phyloP scores from a whole-genome alignment of 345 rosid genomes.

The Barbarea vulgaris region DNA sequence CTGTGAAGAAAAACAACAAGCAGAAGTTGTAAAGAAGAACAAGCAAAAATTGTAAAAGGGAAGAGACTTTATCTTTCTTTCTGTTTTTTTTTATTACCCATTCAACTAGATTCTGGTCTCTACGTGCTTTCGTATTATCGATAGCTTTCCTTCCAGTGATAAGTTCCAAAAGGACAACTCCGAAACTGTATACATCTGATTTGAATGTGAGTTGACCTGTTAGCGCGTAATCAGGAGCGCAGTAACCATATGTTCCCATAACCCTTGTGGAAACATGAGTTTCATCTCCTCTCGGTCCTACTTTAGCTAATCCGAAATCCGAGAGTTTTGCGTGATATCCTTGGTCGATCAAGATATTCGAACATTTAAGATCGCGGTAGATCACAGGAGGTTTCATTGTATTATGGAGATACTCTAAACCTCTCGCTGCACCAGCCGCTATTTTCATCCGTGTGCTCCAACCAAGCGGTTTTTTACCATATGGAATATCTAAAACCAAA shows the following conservation, averaged over 20 bases:
- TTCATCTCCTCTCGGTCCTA: slow-evolving; percentile 80
- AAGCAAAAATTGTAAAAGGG: not conserved
- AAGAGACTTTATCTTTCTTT: slow-evolving; percentile 27
- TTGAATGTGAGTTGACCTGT: slow-evolving; percentile 80
- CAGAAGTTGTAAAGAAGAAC: not conserved
- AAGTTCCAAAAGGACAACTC: slow-evolving; percentile 81
- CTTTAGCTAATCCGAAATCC: slow-evolving; percentile 88
- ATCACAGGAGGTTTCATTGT: slow-evolving; percentile 73
- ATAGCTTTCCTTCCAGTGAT: slow-evolving; percentile 83
- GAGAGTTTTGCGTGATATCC: slow-evolving; percentile 48
- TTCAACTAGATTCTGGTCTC: slow-evolving; percentile 67
- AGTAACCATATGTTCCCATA: slow-evolving; percentile 94
- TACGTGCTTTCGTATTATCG: slow-evolving; percentile 47
- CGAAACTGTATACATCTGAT: slow-evolving; percentile 87
- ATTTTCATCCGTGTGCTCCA: slow-evolving; percentile 82
- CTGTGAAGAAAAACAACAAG: too few species aligned
- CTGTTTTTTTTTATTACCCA: too few species aligned
- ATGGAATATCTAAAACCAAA: slow-evolving; percentile 52
- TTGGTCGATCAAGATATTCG: slow-evolving; percentile 73
- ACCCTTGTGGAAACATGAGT: slow-evolving; percentile 94
- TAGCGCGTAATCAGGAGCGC: slow-evolving; percentile 54
- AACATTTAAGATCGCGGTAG: slow-evolving; percentile 81
- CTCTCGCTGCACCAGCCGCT: slow-evolving; percentile 84
- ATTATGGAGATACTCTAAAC: slow-evolving; percentile 78
- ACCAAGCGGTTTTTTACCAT: slow-evolving; percentile 47